Evolutionary conservation across 202 grass and related monocot genomes (phyloP).

Genomic region (Setaria italica): DNA sequence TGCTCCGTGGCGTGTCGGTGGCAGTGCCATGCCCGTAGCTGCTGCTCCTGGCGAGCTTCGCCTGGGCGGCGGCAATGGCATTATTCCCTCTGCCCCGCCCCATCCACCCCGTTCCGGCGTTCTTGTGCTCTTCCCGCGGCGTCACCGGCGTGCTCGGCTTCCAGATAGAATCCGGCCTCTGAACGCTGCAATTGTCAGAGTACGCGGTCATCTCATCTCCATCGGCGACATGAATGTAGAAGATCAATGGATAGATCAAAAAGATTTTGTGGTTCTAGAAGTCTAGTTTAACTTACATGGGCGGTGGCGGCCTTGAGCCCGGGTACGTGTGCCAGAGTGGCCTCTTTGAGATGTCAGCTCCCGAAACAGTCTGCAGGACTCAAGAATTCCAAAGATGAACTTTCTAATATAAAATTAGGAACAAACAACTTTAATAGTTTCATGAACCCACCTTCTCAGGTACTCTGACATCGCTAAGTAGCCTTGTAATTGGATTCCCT

Average conservation of each 20-base stretch:
- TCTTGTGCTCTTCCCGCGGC: slow-evolving; percentile 34
- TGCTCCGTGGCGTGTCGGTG: not conserved
- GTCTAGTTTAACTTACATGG: not conserved
- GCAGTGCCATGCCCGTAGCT: not conserved
- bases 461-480: slow-evolving; percentile 44
- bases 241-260: not conserved
- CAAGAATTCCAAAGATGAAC: not conserved
- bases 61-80: not conserved
- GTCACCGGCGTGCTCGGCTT: slow-evolving; percentile 28
- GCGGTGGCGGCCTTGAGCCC: not conserved
- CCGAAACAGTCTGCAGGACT: slow-evolving; percentile 42
- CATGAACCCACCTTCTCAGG: slow-evolving; percentile 51
- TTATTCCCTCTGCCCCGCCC: not conserved
- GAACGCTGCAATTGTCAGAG: not conserved
- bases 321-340: slow-evolving; percentile 55
- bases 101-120: slow-evolving; percentile 35
- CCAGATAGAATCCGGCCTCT: slow-evolving; percentile 34
- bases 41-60: not conserved
- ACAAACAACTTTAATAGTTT: not conserved
- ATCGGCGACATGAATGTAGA: too few relatives aligned
- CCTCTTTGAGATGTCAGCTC: slow-evolving; percentile 39
- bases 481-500: slow-evolving; percentile 9
- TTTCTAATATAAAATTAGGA: not conserved
- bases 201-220: not conserved
- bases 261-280: not conserved